Evolutionary conservation across 2,329 filamentous ascomycete genomes (phyloP).

Genomic region (Claviceps paspali): DNA sequence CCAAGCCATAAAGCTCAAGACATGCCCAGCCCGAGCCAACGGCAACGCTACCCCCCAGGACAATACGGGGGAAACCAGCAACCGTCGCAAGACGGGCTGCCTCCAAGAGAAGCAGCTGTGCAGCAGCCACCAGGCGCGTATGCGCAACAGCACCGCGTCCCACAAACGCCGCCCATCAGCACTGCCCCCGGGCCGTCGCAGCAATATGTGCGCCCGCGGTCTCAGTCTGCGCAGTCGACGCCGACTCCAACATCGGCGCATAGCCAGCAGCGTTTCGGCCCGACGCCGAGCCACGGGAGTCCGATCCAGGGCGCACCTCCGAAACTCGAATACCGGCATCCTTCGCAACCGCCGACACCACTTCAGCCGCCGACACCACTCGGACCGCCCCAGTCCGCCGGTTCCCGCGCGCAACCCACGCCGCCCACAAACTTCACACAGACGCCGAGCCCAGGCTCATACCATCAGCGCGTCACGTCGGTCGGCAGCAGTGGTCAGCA

Average conservation of each 20-base stretch:
- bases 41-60: constrained; percentile 34
- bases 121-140: constrained; percentile 24
- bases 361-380: constrained; percentile 38
- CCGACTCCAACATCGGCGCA: constrained; percentile 48
- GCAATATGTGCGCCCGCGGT: constrained; percentile 30
- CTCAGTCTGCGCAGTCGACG: constrained; percentile 43
- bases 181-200: constrained; percentile 22
- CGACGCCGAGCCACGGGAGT: constrained; percentile 36
- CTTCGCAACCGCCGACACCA: constrained; percentile 40
- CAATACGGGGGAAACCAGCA: constrained; percentile 23
- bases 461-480: constrained; percentile 33
- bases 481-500: constrained; percentile 16
- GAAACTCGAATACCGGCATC: constrained; percentile 28
- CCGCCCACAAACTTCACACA: constrained; percentile 28
- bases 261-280: constrained; percentile 38
- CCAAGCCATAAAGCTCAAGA: constrained; percentile 25
- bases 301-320: constrained; percentile 31
- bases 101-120: constrained; percentile 23
- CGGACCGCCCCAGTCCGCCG: constrained; percentile 30
- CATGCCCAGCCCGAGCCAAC: constrained; percentile 34
- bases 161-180: constrained; percentile 35
- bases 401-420: constrained; percentile 22
- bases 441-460: constrained; percentile 46
- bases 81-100: constrained; percentile 29
- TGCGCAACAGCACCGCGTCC: constrained; percentile 25